Evolutionary conservation across 2,329 filamentous ascomycete genomes (phyloP), one percentile per base, ranked within the genome.

Genomic region (Penicillium sp.): DNA sequence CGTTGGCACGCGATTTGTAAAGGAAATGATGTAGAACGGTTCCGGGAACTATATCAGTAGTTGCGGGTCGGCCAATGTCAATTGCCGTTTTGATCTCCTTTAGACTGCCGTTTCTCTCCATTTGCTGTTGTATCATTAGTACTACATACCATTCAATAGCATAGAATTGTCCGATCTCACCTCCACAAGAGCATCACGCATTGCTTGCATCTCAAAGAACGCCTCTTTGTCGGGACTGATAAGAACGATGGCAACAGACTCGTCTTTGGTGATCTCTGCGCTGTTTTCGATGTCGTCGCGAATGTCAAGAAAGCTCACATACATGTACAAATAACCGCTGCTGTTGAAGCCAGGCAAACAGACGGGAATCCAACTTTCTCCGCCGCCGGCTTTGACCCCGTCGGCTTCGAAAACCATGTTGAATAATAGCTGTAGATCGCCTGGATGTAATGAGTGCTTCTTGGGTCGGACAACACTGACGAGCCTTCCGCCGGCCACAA

Each of bases 341-440:
- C 88, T 97, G 72, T 98, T 98, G 73, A 98, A 98, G 5, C 90
- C 91, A 0, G 93, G 94, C 3, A 98, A 78, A 62, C 93, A 98
- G 6, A 98, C 77, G 0, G 93, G 93, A 42, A 97, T 91, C 93
- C 93, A 98, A 61, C 91, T 96, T 69, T 98, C 93, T 28, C 91
- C 93, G n/a, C 81, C 89, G 6, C 87, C 90, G 19, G 88, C 85
- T 65, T 93, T 91, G 65, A 98, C 85, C 38, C 88, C 86, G 43
- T 88, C 88, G 2, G 91, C 93, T 71, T 95, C 90, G 62, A 98
- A 98, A 2, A 98, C 81, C 94, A 98, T 98, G 65, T 97, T 97
- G 77, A 98, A 98, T 53, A 98, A 90, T 40, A 98, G 79, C 64
- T 96, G 91, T 22, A 98, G 77, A 65, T 98, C 93, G 55, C 90